Percentiles rank a stretch among this genome's conserved stretches.
phyloP scores from a whole-genome alignment of 768 basidiomycete species.

The Aureoboletus auriporus region DNA sequence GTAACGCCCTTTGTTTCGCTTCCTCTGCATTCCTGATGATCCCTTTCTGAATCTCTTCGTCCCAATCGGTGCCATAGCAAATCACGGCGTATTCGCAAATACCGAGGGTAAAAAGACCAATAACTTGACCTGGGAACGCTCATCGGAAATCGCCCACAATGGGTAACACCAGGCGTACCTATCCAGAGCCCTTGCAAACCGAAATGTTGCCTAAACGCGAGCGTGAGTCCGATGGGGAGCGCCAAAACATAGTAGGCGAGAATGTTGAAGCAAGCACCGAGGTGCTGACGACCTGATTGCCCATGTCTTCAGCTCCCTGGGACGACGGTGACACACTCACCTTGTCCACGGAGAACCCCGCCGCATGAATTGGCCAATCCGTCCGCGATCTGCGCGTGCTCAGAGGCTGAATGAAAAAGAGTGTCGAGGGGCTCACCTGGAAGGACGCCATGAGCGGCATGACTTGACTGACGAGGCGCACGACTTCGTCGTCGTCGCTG shows the following conservation, averaged over 20 bases:
- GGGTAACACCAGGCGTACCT: constrained; percentile 23
- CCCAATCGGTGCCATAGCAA: constrained; percentile 49
- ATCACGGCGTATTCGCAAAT: constrained; percentile 63
- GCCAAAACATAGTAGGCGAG: constrained; percentile 59
- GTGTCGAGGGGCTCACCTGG: constrained; percentile 31
- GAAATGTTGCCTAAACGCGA: constrained; percentile 43
- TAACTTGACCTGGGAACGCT: constrained; percentile 54
- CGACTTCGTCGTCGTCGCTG: constrained; percentile 59
- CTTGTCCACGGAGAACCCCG: constrained; percentile 47
- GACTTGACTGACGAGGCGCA: constrained; percentile 41
- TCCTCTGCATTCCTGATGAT: constrained; percentile 33
- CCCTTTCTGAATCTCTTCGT: constrained; percentile 40
- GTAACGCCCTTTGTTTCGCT: constrained; percentile 26
- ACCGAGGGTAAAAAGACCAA: constrained; percentile 70
- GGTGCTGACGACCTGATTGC: constrained; percentile 50
- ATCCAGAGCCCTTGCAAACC: constrained; percentile 53
- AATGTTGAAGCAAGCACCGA: constrained; percentile 72
- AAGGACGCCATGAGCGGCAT: constrained; percentile 56
- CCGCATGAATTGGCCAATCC: constrained; percentile 51
- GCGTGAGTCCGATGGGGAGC: constrained; percentile 47
- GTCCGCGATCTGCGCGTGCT: constrained; percentile 41
- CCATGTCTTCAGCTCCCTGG: constrained; percentile 1
- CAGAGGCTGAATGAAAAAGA: neutral
- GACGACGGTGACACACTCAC: constrained; percentile 13
- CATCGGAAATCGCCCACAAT: constrained; percentile 7